Evolutionary conservation across 805 yeast genomes (phyloP).

Genomic region (Candida quercuum): DNA sequence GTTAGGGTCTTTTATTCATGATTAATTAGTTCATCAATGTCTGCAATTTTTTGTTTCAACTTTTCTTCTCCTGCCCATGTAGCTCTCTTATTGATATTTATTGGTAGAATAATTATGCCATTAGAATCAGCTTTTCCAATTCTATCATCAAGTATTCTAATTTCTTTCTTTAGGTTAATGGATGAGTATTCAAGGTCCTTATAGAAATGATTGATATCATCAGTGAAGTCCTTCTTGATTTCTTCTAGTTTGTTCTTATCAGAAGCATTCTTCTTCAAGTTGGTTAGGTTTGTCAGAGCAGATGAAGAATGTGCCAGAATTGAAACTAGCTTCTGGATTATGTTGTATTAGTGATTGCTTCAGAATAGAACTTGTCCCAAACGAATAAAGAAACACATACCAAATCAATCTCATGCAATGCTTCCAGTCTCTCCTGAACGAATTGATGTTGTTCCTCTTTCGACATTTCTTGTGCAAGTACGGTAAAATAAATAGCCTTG

Average conservation of each 20-base stretch:
- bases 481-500: not conserved
- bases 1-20: not conserved
- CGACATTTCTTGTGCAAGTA: conserved; percentile 6
- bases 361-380: too few species aligned
- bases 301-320: conserved; percentile 44
- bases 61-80: conserved; percentile 59
- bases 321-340: conserved; percentile 37
- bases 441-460: conserved; percentile 26
- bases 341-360: too few species aligned
- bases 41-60: conserved; percentile 40
- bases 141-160: conserved; percentile 56
- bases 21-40: conserved; percentile 25
- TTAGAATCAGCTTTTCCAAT: conserved; percentile 42
- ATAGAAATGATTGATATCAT: conserved; percentile 44
- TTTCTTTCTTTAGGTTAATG: conserved; percentile 57
- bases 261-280: conserved; percentile 26
- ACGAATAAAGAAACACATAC: conserved; percentile 16
- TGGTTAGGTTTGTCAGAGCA: conserved; percentile 36
- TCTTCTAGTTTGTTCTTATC: conserved; percentile 18
- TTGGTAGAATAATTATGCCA: conserved; percentile 56
- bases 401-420: conserved; percentile 45
- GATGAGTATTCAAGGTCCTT: conserved; percentile 53
- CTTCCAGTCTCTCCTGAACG: conserved; percentile 46
- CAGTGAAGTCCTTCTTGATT: conserved; percentile 35
- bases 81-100: conserved; percentile 64